Conservation (phyloP, 768 basidiomycete genomes). For the Boletus rubropictus region DNA sequence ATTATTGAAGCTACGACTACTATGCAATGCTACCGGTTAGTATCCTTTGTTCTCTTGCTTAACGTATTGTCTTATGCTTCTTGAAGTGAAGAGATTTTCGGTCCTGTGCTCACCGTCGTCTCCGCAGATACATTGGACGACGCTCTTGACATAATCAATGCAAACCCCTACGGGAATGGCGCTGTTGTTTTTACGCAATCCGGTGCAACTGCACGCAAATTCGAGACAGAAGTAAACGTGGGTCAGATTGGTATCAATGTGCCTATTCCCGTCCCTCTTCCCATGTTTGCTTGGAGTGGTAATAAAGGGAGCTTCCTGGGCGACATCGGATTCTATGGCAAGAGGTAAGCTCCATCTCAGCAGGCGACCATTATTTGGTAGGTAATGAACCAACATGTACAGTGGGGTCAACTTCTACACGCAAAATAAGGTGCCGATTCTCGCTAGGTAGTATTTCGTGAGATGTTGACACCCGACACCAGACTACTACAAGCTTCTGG, state of each 20-base stretch:
- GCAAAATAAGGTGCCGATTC: slow-evolving; percentile 70
- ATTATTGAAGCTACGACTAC: slow-evolving; percentile 75
- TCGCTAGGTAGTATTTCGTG: background rate
- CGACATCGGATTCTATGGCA: slow-evolving; percentile 89
- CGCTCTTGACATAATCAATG: slow-evolving; percentile 84
- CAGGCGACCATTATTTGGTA: background rate
- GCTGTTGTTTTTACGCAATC: slow-evolving; percentile 95
- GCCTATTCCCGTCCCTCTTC: slow-evolving; percentile 85
- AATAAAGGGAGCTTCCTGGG: slow-evolving; percentile 86
- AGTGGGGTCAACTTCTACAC: slow-evolving; percentile 96
- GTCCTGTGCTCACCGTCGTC: slow-evolving; percentile 78
- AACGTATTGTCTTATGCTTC: background rate
- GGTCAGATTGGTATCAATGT: slow-evolving; percentile 94
- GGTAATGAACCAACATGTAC: background rate
- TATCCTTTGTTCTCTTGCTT: slow-evolving; percentile 19
- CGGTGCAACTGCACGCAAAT: slow-evolving; percentile 91
- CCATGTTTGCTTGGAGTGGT: slow-evolving; percentile 96
- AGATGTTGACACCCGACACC: slow-evolving; percentile 6
- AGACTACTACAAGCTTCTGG: slow-evolving; percentile 95
- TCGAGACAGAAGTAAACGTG: slow-evolving; percentile 81
- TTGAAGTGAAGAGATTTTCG: slow-evolving; percentile 87
- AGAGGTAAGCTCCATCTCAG: slow-evolving; percentile 43
- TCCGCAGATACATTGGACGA: slow-evolving; percentile 82
- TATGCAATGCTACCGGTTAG: slow-evolving; percentile 84
- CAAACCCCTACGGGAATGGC: slow-evolving; percentile 89